These are phyloP conservation scores for Colletotrichum zoysiae DNA, from an alignment of 2,329 filamentous ascomycete species.

Conservation along the genomic window DNA sequence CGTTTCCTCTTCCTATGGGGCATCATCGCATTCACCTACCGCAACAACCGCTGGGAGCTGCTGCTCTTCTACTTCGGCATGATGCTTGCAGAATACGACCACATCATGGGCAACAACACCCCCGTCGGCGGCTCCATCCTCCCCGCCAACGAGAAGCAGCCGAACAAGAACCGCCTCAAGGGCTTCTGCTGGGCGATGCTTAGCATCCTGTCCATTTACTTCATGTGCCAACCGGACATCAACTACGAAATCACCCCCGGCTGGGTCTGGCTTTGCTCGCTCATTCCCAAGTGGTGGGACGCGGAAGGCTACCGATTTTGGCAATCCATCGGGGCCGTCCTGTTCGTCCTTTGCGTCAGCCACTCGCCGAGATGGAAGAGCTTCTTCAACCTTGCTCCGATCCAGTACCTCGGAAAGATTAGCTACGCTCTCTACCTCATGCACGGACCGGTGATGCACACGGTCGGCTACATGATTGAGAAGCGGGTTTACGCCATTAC, in stretches of 20 bases:
- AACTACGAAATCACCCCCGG: slow-evolving; percentile 60
- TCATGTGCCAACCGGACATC: slow-evolving; percentile 62
- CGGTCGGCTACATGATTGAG: slow-evolving; percentile 65
- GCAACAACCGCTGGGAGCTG: slow-evolving; percentile 66
- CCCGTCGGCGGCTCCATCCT: slow-evolving; percentile 43
- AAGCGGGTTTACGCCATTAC: slow-evolving; percentile 61
- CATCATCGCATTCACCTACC: slow-evolving; percentile 60
- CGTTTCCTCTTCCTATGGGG: slow-evolving; percentile 58
- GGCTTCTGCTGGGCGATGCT: slow-evolving; percentile 52
- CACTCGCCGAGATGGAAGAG: slow-evolving; percentile 61
- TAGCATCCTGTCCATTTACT: slow-evolving; percentile 65
- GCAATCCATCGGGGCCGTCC: slow-evolving; percentile 65
- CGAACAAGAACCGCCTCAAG: slow-evolving; percentile 17
- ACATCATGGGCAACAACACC: slow-evolving; percentile 58
- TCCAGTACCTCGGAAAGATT: slow-evolving; percentile 71
- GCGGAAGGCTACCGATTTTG: slow-evolving; percentile 67
- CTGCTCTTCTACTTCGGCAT: slow-evolving; percentile 63
- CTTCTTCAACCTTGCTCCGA: slow-evolving; percentile 61
- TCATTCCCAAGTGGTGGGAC: slow-evolving; percentile 63
- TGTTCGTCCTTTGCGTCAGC: slow-evolving; percentile 65
- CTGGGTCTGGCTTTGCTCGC: slow-evolving; percentile 61
- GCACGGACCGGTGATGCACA: slow-evolving; percentile 68
- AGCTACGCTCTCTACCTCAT: slow-evolving; percentile 73
- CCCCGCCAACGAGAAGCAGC: slow-evolving; percentile 44
- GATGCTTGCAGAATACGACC: slow-evolving; percentile 66